Conservation (phyloP, 768 basidiomycete genomes). For the Suillus cothurnatus region DNA sequence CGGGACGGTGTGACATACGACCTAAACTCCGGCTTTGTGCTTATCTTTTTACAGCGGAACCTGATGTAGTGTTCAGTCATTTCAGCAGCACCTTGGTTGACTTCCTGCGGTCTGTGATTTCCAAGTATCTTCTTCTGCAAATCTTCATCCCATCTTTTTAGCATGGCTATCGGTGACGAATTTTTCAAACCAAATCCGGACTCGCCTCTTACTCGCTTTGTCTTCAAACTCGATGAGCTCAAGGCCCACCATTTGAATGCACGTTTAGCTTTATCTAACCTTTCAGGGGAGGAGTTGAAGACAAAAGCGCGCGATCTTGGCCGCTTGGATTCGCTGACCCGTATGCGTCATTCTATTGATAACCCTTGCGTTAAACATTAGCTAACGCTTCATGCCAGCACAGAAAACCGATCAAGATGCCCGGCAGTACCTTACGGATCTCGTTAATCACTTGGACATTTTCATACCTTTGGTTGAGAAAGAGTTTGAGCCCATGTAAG, state of each 20-base stretch:
- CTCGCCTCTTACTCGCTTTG: slow-evolving; percentile 9
- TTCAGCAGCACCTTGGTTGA: slow-evolving; percentile 23
- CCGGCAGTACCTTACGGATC: slow-evolving; percentile 10
- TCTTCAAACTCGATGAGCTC: slow-evolving; percentile 8
- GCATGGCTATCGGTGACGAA: slow-evolving; percentile 16
- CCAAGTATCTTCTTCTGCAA: neutral
- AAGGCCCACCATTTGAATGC: slow-evolving; percentile 9
- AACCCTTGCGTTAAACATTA: no score
- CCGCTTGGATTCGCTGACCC: slow-evolving; percentile 2
- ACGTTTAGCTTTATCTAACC: neutral
- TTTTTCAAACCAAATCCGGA: slow-evolving; percentile 15
- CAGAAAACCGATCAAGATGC: slow-evolving; percentile 6
- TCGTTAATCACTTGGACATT: slow-evolving; percentile 15
- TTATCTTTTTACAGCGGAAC: slow-evolving; percentile 12
- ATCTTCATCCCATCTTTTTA: neutral
- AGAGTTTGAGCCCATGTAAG: slow-evolving; percentile 22
- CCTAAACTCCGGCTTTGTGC: neutral
- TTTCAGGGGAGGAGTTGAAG: neutral
- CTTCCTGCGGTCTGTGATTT: slow-evolving; percentile 18
- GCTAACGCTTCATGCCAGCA: neutral
- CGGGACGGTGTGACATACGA: neutral
- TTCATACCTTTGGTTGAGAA: slow-evolving; percentile 15
- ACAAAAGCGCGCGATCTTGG: slow-evolving; percentile 10
- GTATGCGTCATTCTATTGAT: neutral
- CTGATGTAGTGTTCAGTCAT: slow-evolving; percentile 17